Base-by-base conservation (phyloP, 441 rosid species). In the Biscutella laevigata region DNA sequence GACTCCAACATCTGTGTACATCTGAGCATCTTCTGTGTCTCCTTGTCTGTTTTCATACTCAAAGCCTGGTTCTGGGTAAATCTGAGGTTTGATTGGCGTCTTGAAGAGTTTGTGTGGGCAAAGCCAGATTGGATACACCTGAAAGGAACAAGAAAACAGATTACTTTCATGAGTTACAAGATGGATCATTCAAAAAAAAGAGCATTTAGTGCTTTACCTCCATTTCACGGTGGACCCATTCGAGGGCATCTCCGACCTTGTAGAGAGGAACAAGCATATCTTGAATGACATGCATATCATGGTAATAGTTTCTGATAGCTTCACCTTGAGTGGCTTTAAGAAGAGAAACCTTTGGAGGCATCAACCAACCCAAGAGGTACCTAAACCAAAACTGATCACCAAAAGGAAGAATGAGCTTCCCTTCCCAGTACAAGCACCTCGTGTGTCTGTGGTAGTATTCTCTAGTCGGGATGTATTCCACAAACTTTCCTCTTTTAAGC, bases 281-380 rank as follows among this genome's bases (percentile, higher is more conserved):
- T 66, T 92, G 99, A 57, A 92, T 92, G 64, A 92, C 95, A 62
- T 92, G 99, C 77, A 67, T 88, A 48, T 92, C 95, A 60, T 92
- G 99, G 79, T 92, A 88, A 62, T 84, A 92, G 82, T 92, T 84
- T 52, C 99, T 78, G 57, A 92, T 78, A 43, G 95, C 90, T 76
- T 92, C 99, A 49, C 99, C 99, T 77, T 92, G 99, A 42, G 95
- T 92, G n/a, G 95, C 95, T 72, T 92, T 92, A 40, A 88, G 99
- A 71, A 92, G 76, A 28, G 99, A 88, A 43, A 92, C 95, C 83
- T 92, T 92, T 6, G 99, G 99, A 36, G 99, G 99, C 99, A 88
- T 92, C 77, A 86, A 4, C 99, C 99, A 92, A 66, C 99, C 99
- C 13, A 92, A 66, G 30, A 88, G 81, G 59, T 62, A 84, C 79